Evolutionary conservation across 139 green algal genomes (phyloP).

Genomic region (Tetraselmis chui): DNA sequence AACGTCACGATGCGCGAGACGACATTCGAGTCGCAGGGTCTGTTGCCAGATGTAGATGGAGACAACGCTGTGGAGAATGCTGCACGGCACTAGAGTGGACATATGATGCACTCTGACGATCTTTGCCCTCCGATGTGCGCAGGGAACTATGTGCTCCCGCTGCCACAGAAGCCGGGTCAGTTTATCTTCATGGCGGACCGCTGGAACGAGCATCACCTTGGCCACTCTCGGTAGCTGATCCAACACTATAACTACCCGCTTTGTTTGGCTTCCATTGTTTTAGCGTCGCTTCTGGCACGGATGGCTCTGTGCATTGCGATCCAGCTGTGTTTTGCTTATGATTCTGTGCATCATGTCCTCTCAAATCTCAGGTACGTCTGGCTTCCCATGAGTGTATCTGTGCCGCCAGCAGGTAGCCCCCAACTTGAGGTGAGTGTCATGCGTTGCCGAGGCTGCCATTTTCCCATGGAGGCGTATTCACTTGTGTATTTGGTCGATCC

Average conservation of each 20-base stretch:
- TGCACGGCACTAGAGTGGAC: too few species aligned
- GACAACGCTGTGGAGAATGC: too few species aligned
- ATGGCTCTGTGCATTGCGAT: not conserved
- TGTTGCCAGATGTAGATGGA: too few species aligned
- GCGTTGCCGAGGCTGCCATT: not conserved
- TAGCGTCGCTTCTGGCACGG: not conserved
- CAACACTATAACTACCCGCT: too few species aligned
- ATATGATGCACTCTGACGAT: too few species aligned
- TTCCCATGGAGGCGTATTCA: not conserved
- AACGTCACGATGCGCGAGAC: constrained; percentile 1
- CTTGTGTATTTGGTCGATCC: not conserved
- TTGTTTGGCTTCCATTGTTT: too few species aligned
- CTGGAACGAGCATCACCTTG: constrained; percentile 19
- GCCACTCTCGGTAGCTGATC: constrained; percentile 21
- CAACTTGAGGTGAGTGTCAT: not conserved
- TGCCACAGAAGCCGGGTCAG: constrained; percentile 1
- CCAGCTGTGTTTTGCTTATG: not conserved
- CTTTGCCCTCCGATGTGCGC: too few species aligned
- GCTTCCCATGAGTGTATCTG: constrained; percentile 28
- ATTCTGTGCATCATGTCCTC: not conserved
- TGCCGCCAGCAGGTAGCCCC: not conserved
- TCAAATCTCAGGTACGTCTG: constrained; percentile 28
- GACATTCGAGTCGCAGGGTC: constrained; percentile 25
- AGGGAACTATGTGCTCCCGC: constrained; percentile 18
- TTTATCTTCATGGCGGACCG: constrained; percentile 33